These are phyloP conservation scores for Knufia fluminis DNA, from an alignment of 2,329 filamentous ascomycete genomes.

Conservation along the genomic window DNA sequence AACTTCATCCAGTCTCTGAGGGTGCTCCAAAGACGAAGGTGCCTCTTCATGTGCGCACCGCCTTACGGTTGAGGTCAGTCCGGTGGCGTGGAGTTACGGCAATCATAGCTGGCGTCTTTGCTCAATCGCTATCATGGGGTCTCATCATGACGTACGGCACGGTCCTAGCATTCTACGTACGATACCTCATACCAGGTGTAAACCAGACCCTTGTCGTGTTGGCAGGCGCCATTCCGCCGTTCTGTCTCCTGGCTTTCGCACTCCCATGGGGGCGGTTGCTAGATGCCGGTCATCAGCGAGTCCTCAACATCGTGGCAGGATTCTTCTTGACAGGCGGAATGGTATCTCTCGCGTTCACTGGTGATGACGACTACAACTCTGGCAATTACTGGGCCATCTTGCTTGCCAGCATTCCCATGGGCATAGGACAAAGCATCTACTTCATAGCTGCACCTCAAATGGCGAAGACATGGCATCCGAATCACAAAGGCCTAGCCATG, in stretches of 20 bases:
- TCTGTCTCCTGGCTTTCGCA: slow-evolving; percentile 4
- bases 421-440: slow-evolving; percentile 7
- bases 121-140: slow-evolving; percentile 3
- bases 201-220: background rate
- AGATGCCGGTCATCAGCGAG: slow-evolving; percentile 1
- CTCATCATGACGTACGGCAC: slow-evolving; percentile 7
- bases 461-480: slow-evolving; percentile 7
- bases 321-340: slow-evolving; percentile 1
- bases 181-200: background rate
- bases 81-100: background rate
- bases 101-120: slow-evolving; percentile 2
- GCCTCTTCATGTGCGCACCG: background rate
- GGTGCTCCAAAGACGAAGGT: background rate
- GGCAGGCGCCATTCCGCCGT: slow-evolving; percentile 7
- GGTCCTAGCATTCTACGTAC: slow-evolving; percentile 3
- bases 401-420: slow-evolving; percentile 3
- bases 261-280: slow-evolving; percentile 2
- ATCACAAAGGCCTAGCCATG: slow-evolving; percentile 5
- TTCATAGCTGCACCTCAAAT: slow-evolving; percentile 4
- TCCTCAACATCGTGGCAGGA: slow-evolving; percentile 1
- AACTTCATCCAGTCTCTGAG: background rate
- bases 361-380: background rate
- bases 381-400: slow-evolving; percentile 6
- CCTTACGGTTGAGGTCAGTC: background rate
- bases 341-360: slow-evolving; percentile 1